A percentile compares a stretch with the other conserved stretches of the same genome.
Evolutionary conservation across 1,284 basidiomycete species (phyloP).

Genomic region (Inonotus obliquus): DNA sequence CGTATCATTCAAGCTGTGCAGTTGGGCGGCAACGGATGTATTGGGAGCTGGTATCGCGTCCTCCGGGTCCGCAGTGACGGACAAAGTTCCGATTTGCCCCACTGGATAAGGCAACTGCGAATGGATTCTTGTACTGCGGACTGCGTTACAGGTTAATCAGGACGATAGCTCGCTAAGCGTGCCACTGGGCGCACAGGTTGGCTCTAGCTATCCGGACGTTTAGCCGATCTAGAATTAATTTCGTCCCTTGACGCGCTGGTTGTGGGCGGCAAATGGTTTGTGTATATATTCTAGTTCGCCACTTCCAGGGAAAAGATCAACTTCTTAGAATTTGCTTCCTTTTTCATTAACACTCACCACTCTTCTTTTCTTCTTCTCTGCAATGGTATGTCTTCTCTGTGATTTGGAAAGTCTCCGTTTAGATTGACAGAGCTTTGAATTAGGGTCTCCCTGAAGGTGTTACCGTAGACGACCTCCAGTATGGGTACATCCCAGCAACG

Average conservation of each 20-base stretch:
- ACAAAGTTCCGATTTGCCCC: too few species aligned
- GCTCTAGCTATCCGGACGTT: not conserved
- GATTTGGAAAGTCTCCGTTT: too few species aligned
- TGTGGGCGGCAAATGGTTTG: not conserved
- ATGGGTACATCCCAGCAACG: slow-evolving; percentile 28
- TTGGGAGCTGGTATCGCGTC: too few species aligned
- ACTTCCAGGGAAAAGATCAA: too few species aligned
- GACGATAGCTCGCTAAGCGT: not conserved
- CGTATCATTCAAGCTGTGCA: too few species aligned
- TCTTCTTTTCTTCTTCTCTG: not conserved
- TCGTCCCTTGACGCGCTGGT: not conserved
- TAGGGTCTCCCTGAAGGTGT: slow-evolving; percentile 1
- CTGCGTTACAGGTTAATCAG: not conserved
- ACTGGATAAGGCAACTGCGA: too few species aligned
- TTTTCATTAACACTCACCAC: not conserved
- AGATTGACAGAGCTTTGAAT: not conserved
- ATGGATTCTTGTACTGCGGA: too few species aligned
- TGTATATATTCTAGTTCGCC: not conserved
- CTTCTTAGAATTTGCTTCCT: not conserved
- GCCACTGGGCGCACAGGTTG: not conserved
- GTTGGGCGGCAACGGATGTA: too few species aligned
- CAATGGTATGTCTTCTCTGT: not conserved
- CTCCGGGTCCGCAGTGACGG: too few species aligned
- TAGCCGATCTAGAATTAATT: not conserved
- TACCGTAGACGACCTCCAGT: not conserved